Evolutionary conservation across 2,329 filamentous ascomycete genomes (phyloP).

Genomic region (Neopestalotiopsis rosae): DNA sequence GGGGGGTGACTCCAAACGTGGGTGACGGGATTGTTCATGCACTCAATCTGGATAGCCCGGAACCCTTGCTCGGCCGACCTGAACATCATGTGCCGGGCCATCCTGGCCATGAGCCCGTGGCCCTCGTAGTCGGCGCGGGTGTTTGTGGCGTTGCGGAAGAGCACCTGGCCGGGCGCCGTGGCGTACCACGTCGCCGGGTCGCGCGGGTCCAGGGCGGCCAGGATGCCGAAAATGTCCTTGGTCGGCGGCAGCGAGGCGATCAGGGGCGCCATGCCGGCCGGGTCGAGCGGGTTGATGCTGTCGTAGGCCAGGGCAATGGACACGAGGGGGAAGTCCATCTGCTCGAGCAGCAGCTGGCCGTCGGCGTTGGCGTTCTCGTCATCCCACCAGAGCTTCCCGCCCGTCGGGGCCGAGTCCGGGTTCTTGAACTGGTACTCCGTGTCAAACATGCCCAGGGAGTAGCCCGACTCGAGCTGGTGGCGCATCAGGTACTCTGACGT

Average conservation of each 20-base stretch:
- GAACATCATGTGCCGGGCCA: conserved; percentile 1
- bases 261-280: background rate
- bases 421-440: background rate
- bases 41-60: background rate
- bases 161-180: background rate
- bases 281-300: background rate
- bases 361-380: background rate
- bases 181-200: background rate
- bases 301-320: background rate
- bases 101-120: background rate
- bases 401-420: background rate
- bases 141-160: background rate
- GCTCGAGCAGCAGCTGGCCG: background rate
- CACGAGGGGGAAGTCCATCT: conserved; percentile 4
- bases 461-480: background rate
- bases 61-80: background rate
- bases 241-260: background rate
- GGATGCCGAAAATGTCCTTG: background rate
- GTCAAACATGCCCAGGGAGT: conserved; percentile 3
- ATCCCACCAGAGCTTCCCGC: background rate
- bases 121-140: background rate
- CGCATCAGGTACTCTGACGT: background rate
- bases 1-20: conserved; percentile 4
- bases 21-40: conserved; percentile 5
- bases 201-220: background rate